Base-by-base conservation (phyloP, 192 early-diverging fungal species). In the Coemansia sp. region DNA sequence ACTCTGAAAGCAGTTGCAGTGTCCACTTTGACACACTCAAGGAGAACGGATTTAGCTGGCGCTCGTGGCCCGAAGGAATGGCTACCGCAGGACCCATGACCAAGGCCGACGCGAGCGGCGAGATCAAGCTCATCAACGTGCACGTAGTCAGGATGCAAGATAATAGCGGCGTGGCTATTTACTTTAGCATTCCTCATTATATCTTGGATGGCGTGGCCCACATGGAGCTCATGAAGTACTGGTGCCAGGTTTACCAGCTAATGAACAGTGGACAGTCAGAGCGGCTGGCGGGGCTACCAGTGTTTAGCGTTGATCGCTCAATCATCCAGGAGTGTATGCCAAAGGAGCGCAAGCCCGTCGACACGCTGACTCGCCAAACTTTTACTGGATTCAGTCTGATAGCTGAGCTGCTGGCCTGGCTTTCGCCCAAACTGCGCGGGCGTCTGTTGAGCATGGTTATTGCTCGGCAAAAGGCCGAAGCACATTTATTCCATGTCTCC, bases 401-500 rank as follows among this genome's bases (percentile, higher is more conserved):
- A 12, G 66, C 80, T 6, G 80, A 83, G 44, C 66, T 55, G 66
- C 62, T 78, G 63, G 76, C 80, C 2, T 83, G 80, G 76, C 65
- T 83, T 27, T 78, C 80, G 38, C 80, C 80, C 22, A 65, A 75
- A 44, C 29, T 41, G 49, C 80, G 80, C 8, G 80, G 76, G 1
- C 64, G 69, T n/a, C 57, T 83, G 15, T 33, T 71, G 41, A 70
- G 67, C 73, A 73, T 68, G 64, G 38, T 75, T 12, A 31, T 75
- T 41, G 62, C 47, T 22, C 40, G 70, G 27, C 80, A 83, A 49
- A 77, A 73, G n/a, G 73, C 76, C n/a, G 67, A 75, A 46, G 49
- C 80, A 16, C 80, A 83, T n/a, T 11, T 83, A 18, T 83, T 83
- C 51, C 80, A 78, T 27, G 38, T 83, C 20, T 78, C 80, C 7